These are phyloP conservation scores for Paxillus rubicundulus DNA, from an alignment of 768 basidiomycete species.

Conservation along the genomic window DNA sequence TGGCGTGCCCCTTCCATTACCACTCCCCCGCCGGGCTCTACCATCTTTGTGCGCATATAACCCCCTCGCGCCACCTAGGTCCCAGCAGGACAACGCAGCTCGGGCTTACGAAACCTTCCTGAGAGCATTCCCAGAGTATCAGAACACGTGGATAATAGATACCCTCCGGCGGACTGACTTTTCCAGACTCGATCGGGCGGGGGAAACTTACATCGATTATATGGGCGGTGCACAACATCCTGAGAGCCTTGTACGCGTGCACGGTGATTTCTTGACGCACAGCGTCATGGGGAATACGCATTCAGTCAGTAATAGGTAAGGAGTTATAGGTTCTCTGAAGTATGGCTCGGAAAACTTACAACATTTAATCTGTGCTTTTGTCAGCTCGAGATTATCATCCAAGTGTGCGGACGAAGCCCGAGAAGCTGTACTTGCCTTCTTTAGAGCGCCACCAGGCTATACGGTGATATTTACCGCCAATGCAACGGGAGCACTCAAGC, in stretches of 20 bases:
- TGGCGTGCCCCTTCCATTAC: not conserved
- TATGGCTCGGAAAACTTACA: not conserved
- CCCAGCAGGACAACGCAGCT: constrained; percentile 35
- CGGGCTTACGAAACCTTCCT: constrained; percentile 51
- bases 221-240: constrained; percentile 85
- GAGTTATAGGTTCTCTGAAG: not conserved
- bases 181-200: constrained; percentile 51
- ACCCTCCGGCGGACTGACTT: constrained; percentile 64
- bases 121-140: constrained; percentile 50
- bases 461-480: constrained; percentile 82
- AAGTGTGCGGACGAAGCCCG: constrained; percentile 68
- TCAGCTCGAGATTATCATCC: constrained; percentile 69
- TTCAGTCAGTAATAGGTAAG: constrained; percentile 75
- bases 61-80: constrained; percentile 20
- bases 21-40: not conserved
- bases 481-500: constrained; percentile 74
- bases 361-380: not conserved
- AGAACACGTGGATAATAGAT: constrained; percentile 68
- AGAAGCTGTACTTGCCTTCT: constrained; percentile 69
- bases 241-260: constrained; percentile 68
- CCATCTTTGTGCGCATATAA: constrained; percentile 24
- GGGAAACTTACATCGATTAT: constrained; percentile 81
- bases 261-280: constrained; percentile 63
- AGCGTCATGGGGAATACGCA: constrained; percentile 81
- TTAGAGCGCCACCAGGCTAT: constrained; percentile 72